Evolutionary conservation across 2,329 filamentous ascomycete species (phyloP).

Genomic region (Paecilomyces niveus): DNA sequence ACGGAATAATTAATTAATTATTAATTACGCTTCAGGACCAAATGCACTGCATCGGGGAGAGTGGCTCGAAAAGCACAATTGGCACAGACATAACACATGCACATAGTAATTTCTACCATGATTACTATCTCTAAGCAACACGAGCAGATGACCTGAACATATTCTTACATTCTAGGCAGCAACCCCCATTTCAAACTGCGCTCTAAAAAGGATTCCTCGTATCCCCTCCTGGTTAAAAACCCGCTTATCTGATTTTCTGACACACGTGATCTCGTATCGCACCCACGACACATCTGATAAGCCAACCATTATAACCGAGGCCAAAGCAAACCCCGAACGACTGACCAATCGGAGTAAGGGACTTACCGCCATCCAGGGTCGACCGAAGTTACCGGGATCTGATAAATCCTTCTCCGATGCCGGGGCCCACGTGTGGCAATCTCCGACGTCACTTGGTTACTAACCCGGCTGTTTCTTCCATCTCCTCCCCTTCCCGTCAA

Average conservation of each 20-base stretch:
- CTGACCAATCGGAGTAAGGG: constrained; percentile 2
- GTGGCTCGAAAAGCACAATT: not conserved
- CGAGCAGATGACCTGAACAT: too few relatives aligned
- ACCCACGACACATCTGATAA: not conserved
- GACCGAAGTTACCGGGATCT: constrained; percentile 6
- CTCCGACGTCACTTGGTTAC: not conserved
- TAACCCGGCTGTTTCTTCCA: constrained; percentile 10
- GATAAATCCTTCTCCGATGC: not conserved
- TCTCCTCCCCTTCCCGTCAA: constrained; percentile 11
- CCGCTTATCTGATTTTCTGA: not conserved
- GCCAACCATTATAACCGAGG: not conserved
- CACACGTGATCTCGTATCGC: not conserved
- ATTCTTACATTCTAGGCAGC: too few relatives aligned
- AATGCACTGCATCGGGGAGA: not conserved
- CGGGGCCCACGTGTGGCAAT: not conserved
- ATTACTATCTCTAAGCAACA: too few relatives aligned
- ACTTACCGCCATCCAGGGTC: constrained; percentile 10
- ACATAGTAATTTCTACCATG: too few relatives aligned
- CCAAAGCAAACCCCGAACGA: not conserved
- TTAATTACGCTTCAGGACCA: too few relatives aligned
- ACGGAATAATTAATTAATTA: not conserved
- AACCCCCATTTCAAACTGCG: too few relatives aligned
- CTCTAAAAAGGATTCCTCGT: too few relatives aligned
- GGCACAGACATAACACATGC: too few relatives aligned
- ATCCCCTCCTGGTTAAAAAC: not conserved